phyloP scores from a whole-genome alignment of 768 basidiomycete genomes.

The Auriscalpium microsporum region DNA sequence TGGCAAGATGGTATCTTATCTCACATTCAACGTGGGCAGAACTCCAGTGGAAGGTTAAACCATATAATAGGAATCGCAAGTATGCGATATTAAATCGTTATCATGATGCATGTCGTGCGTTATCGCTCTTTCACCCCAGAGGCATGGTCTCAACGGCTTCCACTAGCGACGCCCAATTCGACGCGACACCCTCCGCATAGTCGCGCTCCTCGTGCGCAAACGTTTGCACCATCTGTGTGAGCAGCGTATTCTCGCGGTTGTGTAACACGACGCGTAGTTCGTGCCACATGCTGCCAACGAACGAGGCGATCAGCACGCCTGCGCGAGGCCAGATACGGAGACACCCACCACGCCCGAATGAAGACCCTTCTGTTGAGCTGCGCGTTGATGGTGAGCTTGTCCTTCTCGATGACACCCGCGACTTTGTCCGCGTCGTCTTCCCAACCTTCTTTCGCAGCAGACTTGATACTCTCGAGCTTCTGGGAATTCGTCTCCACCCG shows the following conservation, averaged over 20 bases:
- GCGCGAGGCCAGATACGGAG: neutral
- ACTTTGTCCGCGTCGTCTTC: constrained; percentile 77
- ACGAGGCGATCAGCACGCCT: no score
- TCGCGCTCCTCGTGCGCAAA: constrained; percentile 70
- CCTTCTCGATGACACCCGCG: constrained; percentile 66
- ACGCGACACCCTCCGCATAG: constrained; percentile 51
- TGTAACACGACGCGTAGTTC: constrained; percentile 90
- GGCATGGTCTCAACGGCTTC: constrained; percentile 79
- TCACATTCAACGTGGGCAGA: no score
- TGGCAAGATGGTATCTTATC: no score
- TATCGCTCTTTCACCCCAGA: constrained; percentile 46
- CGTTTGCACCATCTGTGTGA: constrained; percentile 62
- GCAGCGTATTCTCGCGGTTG: constrained; percentile 77
- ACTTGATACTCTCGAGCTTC: constrained; percentile 69
- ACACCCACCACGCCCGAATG: constrained; percentile 71
- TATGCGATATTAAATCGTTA: no score
- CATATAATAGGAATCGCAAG: no score
- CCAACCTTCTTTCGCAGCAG: constrained; percentile 74
- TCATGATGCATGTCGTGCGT: no score
- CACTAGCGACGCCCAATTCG: constrained; percentile 68
- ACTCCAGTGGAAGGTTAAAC: no score
- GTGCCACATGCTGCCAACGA: constrained; percentile 73
- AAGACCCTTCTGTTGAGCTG: constrained; percentile 76
- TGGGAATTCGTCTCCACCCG: constrained; percentile 68
- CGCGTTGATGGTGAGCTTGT: constrained; percentile 71